Percentiles rank a stretch among this genome's conserved stretches.
Conservation (phyloP, 352 stramenopile species). For the Globisporangium acanthophoron region DNA sequence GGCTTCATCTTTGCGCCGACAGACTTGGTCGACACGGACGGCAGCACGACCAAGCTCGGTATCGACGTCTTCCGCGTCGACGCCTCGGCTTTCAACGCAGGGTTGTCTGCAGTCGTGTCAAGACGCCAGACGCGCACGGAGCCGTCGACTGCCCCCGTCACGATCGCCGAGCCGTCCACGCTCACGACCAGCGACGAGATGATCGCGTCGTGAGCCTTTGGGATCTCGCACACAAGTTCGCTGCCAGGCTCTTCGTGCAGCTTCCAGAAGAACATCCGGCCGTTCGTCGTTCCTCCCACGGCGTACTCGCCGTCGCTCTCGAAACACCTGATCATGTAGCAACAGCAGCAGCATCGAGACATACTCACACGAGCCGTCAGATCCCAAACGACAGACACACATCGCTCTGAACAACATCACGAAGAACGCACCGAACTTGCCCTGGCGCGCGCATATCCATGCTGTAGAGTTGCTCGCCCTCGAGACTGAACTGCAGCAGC, state of each 20-base stretch:
- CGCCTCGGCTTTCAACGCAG: conserved; percentile 1
- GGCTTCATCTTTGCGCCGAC: not conserved
- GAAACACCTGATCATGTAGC: conserved; percentile 31
- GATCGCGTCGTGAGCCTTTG: conserved; percentile 49
- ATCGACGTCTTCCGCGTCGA: conserved; percentile 5
- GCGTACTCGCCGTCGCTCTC: conserved; percentile 70
- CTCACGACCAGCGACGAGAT: conserved; percentile 61
- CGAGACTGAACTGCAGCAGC: conserved; percentile 48
- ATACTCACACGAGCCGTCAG: not conserved
- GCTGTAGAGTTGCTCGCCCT: conserved; percentile 38
- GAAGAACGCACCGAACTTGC: conserved; percentile 35
- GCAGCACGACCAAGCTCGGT: not conserved
- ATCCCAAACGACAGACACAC: not conserved
- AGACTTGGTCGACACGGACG: not conserved
- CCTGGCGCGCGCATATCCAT: conserved; percentile 46
- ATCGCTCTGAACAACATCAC: not conserved
- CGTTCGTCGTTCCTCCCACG: conserved; percentile 57
- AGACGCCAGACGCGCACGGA: conserved; percentile 61
- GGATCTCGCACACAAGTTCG: conserved; percentile 56
- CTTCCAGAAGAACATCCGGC: conserved; percentile 67
- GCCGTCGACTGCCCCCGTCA: conserved; percentile 57
- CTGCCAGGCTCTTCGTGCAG: conserved; percentile 31
- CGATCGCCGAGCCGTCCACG: conserved; percentile 39
- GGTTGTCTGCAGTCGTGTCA: not conserved
- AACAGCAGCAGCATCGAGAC: not conserved